Evolutionary conservation across 2,329 filamentous ascomycete genomes (phyloP).

Genomic region (Botrytis fabae): DNA sequence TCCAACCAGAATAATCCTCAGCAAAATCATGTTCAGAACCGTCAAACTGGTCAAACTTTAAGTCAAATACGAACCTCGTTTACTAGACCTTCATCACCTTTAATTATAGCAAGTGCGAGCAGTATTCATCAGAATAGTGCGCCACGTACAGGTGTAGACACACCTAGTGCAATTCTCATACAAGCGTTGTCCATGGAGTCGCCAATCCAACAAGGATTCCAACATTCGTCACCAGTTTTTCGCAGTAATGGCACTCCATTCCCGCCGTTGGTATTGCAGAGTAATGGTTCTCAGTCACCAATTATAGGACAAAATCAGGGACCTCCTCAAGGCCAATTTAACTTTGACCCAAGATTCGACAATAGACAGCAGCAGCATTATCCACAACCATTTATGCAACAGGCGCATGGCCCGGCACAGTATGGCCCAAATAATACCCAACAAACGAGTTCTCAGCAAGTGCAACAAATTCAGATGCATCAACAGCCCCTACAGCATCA

Average conservation of each 20-base stretch:
- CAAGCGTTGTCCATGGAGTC: conserved; percentile 36
- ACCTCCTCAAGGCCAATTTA: conserved; percentile 1
- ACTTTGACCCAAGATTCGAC: not conserved
- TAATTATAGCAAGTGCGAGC: not conserved
- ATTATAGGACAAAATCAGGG: conserved; percentile 3
- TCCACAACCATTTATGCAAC: conserved; percentile 27
- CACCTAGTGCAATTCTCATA: conserved; percentile 31
- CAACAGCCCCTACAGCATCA: conserved; percentile 26
- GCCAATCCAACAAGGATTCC: conserved; percentile 31
- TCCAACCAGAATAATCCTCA: not conserved
- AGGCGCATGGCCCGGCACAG: not conserved
- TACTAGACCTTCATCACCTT: not conserved
- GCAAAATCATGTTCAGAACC: not conserved
- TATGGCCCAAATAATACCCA: not conserved
- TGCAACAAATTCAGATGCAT: conserved; percentile 23
- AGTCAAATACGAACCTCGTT: conserved; percentile 19
- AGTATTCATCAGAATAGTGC: not conserved
- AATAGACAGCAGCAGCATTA: conserved; percentile 24
- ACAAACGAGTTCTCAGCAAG: conserved; percentile 21
- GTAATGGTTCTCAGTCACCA: conserved; percentile 2
- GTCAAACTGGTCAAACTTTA: not conserved
- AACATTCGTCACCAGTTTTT: conserved; percentile 14
- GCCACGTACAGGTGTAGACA: conserved; percentile 23
- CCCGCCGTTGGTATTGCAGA: conserved; percentile 1
- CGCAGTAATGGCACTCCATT: conserved; percentile 25